Base-by-base conservation (phyloP, 768 basidiomycete genomes). In the Xanthoconium stramineum region DNA sequence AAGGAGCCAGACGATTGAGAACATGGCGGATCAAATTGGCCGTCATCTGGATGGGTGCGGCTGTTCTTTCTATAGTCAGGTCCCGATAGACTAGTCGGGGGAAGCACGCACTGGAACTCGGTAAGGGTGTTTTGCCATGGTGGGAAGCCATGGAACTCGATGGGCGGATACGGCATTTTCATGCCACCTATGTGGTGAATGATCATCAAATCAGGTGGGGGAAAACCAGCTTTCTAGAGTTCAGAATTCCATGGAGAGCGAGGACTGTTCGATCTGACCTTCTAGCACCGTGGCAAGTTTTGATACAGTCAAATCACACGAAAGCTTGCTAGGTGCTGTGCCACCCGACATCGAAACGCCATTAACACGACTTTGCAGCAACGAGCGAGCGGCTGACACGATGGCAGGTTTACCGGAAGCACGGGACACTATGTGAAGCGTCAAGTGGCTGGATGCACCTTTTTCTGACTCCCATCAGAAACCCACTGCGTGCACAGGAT, bases 101-200 rank as follows among this genome's bases (percentile, higher is more conserved):
- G 8, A 11, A 24, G 45, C 12, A 72, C 87, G 72, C 66, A 91
- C 91, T 84, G 79, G 57, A 93, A 84, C 69, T 93, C 91, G 44
- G 88, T 89, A 40, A 93, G 72, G 53, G 85, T 77, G n/a, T 85
- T 82, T 62, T 93, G 91, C 90, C 91, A 93, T 15, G 91, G 91
- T 17, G 91, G 91, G 63, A 87, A 91, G 6, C 86, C 87, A 61
- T 86, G 74, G 20, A 91, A 74, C 67, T 91, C 88, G 49, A 86
- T 69, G 1, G 87, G 83, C 24, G 74, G 64, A 38, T 65, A 67
- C 37, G 72, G 69, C 37, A 68, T 69, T 47, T 63, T 70, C 13
- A 72, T 66, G 3, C 75, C 72, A 33, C 73, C 74, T 20, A 88
- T 57, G 45, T 82, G 74, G 64, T 92, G 88, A 15, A 91, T 76